Conservation (phyloP, 2,329 filamentous ascomycete genomes). For the Alternaria gansuensis region DNA sequence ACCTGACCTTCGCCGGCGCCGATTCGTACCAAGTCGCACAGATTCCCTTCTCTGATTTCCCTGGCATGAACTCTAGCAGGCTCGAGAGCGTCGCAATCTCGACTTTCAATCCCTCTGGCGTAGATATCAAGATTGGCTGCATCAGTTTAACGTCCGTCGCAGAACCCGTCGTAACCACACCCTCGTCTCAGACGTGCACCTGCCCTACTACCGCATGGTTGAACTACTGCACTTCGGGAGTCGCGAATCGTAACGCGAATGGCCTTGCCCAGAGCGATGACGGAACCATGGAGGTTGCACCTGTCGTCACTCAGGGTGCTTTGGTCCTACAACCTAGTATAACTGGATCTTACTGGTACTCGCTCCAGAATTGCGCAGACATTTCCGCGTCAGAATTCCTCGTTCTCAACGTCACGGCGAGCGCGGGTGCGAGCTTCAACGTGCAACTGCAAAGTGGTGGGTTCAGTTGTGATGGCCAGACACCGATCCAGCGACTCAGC, state of each 20-base stretch:
- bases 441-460: slow-evolving; percentile 19
- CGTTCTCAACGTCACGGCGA: slow-evolving; percentile 16
- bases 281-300: slow-evolving; percentile 16
- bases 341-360: slow-evolving; percentile 21
- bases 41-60: slow-evolving; percentile 18
- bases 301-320: slow-evolving; percentile 6
- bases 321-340: slow-evolving; percentile 13
- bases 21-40: slow-evolving; percentile 14
- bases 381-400: slow-evolving; percentile 5
- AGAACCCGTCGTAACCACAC: neutral
- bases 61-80: slow-evolving; percentile 16
- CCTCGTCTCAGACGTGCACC: neutral
- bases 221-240: slow-evolving; percentile 16
- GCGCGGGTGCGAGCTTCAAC: slow-evolving; percentile 14
- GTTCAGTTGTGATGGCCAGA: slow-evolving; percentile 1
- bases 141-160: slow-evolving; percentile 10
- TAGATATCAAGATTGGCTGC: slow-evolving; percentile 9
- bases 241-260: slow-evolving; percentile 7
- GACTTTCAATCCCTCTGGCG: slow-evolving; percentile 7
- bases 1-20: slow-evolving; percentile 4
- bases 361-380: slow-evolving; percentile 15
- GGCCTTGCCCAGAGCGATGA: slow-evolving; percentile 18
- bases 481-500: slow-evolving; percentile 12
- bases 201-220: slow-evolving; percentile 15
- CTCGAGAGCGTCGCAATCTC: slow-evolving; percentile 17